Evolutionary conservation across 192 early-diverging fungal genomes (phyloP), one percentile per base, ranked within the genome.

Genomic region (Thoreauomyces humboldtii): DNA sequence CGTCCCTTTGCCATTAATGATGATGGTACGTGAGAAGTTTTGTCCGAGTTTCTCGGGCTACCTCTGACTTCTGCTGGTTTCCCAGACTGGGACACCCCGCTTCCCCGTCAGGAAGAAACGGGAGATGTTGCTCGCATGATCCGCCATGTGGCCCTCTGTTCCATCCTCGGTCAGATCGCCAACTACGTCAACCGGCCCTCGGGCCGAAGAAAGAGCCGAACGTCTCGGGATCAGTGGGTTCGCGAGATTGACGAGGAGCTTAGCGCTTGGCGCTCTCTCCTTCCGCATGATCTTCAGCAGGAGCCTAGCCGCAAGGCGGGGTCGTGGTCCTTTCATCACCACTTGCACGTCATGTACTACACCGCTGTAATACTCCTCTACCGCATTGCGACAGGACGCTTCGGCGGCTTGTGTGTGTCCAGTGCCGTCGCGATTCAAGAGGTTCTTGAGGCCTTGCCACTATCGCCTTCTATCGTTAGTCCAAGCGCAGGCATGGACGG

Each of bases 41-140:
- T 33, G 50, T 29, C 17, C 32, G 25, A 12, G 11, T 17, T 27
- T 27, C 19, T 52, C 5, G 5, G 5, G n/a, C n/a, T n/a, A n/a
- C n/a, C n/a, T n/a, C n/a, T n/a, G n/a, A n/a, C n/a, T n/a, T n/a
- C 7, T 58, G 7, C 36, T 58, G 56, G 17, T 2, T 6, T 17
- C 37, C 14, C 22, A 77, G 77, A 80, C 41, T 80, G 78, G 74
- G 78, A 80, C 42, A 80, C 78, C 19, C 78, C 78, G 11, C 63
- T 80, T 24, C 73, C 73, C 1, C 59, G 67, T 17, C 43, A 65
- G 31, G 63, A 65, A 17, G 59, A 63, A 37, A 50, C 38, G 4
- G 31, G 52, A 5, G 72, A 77, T 24, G 35, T 77, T 7, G 51
- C 37, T 7, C 53, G 53, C 17, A 60, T 80, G 60, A 59, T 70